These are phyloP conservation scores for Neocucurbitaria cava DNA, from an alignment of 2,329 filamentous ascomycete genomes.

Conservation along the genomic window DNA sequence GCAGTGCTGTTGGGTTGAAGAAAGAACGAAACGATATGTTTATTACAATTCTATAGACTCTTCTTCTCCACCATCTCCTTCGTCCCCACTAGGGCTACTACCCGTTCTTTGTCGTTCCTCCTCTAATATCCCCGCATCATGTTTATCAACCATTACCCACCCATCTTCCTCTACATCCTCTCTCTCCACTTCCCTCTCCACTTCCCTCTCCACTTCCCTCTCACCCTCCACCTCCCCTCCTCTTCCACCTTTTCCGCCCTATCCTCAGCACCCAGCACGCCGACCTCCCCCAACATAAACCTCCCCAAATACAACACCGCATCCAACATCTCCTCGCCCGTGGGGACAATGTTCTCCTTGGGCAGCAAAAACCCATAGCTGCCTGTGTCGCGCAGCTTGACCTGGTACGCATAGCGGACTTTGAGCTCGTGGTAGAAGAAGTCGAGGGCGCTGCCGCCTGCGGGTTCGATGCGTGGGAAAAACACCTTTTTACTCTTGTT, in stretches of 20 bases:
- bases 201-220: neutral
- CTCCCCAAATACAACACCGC: constrained; percentile 84
- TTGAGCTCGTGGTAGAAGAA: constrained; percentile 92
- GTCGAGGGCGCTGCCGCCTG: constrained; percentile 87
- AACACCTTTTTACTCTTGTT: constrained; percentile 40
- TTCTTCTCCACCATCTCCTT: neutral
- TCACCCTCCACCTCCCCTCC: constrained; percentile 3
- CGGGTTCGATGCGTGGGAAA: constrained; percentile 69
- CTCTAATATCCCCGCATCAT: neutral
- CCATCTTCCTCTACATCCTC: neutral
- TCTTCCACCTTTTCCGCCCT: too few species aligned
- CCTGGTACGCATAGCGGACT: constrained; percentile 87
- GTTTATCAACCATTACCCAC: neutral
- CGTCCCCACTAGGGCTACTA: neutral
- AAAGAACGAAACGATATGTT: neutral
- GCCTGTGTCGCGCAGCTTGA: constrained; percentile 91
- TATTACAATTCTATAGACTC: constrained; percentile 7
- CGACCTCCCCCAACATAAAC: constrained; percentile 67
- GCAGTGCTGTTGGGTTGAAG: too few species aligned
- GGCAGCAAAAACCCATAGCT: constrained; percentile 94
- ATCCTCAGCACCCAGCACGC: constrained; percentile 22
- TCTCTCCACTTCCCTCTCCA: neutral
- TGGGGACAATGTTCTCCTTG: constrained; percentile 84
- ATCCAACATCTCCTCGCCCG: constrained; percentile 84
- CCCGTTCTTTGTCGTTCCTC: neutral